A percentile compares a stretch with the other conserved stretches of the same genome.
Evolutionary conservation across 2,329 filamentous ascomycete species (phyloP).

Genomic region (Ophiostoma piceae): DNA sequence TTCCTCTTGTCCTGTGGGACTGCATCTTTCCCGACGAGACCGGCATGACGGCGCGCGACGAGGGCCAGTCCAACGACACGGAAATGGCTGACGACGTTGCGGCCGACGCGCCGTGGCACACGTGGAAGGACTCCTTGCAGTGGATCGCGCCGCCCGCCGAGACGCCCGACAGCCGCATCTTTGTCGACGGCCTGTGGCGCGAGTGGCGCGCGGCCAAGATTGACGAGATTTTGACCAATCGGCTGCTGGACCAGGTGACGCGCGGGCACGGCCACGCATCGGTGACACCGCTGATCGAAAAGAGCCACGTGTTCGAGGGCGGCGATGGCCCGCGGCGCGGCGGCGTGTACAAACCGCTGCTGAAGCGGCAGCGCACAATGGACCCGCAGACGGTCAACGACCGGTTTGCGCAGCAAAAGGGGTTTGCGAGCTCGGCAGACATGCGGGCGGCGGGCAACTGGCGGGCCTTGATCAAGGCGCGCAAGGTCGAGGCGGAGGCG

Average conservation of each 20-base stretch:
- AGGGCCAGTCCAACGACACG: background rate
- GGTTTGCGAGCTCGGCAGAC: slow-evolving; percentile 50
- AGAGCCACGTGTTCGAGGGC: slow-evolving; percentile 49
- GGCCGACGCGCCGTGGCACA: slow-evolving; percentile 10
- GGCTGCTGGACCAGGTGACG: slow-evolving; percentile 61
- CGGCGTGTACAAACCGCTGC: slow-evolving; percentile 52
- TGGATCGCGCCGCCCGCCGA: slow-evolving; percentile 79
- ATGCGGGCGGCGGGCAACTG: slow-evolving; percentile 39
- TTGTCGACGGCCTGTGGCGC: slow-evolving; percentile 74
- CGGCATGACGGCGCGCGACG: background rate
- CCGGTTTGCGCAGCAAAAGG: slow-evolving; percentile 56
- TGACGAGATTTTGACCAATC: slow-evolving; percentile 76
- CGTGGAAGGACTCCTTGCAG: slow-evolving; percentile 55
- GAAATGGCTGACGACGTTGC: background rate
- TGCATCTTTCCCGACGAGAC: slow-evolving; percentile 69
- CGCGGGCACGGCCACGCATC: slow-evolving; percentile 36
- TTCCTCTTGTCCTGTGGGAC: slow-evolving; percentile 91
- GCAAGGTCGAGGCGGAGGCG: slow-evolving; percentile 28
- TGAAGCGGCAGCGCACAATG: slow-evolving; percentile 47
- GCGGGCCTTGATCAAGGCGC: slow-evolving; percentile 32
- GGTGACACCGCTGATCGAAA: slow-evolving; percentile 31
- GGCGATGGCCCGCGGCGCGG: slow-evolving; percentile 46
- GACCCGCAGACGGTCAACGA: slow-evolving; percentile 54
- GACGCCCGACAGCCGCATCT: slow-evolving; percentile 47
- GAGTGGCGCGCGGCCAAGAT: slow-evolving; percentile 81